Evolutionary conservation across 2,329 filamentous ascomycete genomes (phyloP).

Genomic region (Lecanoromycetidae sp.): DNA sequence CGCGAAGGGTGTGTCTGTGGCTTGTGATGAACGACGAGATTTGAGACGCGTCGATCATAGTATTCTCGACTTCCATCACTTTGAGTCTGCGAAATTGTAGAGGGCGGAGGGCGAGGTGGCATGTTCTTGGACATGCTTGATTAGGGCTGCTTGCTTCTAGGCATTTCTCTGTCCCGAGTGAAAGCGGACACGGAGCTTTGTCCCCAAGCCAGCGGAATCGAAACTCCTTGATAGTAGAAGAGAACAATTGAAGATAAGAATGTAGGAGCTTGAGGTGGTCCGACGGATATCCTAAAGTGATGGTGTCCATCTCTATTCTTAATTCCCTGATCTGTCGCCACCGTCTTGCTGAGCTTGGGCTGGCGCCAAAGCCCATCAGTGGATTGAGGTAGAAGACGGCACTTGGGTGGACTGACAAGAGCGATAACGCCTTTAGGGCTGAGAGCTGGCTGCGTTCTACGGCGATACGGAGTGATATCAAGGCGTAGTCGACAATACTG

Average conservation of each 20-base stretch:
- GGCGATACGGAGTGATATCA: slow-evolving; percentile 75
- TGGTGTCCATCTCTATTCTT: slow-evolving; percentile 59
- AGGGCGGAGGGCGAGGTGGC: slow-evolving; percentile 38
- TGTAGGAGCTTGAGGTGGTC: slow-evolving; percentile 70
- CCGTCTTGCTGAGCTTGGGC: slow-evolving; percentile 56
- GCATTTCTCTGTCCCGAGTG: slow-evolving; percentile 52
- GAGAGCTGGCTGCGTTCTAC: slow-evolving; percentile 59
- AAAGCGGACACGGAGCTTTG: slow-evolving; percentile 62
- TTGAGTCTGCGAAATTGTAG: slow-evolving; percentile 57
- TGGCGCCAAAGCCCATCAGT: slow-evolving; percentile 59
- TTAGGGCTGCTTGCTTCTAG: slow-evolving; percentile 29
- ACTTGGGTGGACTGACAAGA: slow-evolving; percentile 61
- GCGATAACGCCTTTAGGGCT: slow-evolving; percentile 55
- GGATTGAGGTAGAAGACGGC: slow-evolving; percentile 69
- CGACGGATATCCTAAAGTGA: slow-evolving; percentile 46
- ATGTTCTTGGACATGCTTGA: slow-evolving; percentile 22
- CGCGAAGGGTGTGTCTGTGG: slow-evolving; percentile 54
- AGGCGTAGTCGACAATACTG: slow-evolving; percentile 72
- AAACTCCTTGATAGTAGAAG: slow-evolving; percentile 54
- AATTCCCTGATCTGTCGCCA: slow-evolving; percentile 71
- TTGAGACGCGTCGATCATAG: slow-evolving; percentile 57
- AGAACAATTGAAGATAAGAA: slow-evolving; percentile 63
- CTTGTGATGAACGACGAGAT: slow-evolving; percentile 55
- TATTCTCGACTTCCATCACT: slow-evolving; percentile 60
- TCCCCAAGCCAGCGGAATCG: slow-evolving; percentile 65